Conservation (phyloP, 208 protist genomes). For the Trypanosoma grayi region DNA sequence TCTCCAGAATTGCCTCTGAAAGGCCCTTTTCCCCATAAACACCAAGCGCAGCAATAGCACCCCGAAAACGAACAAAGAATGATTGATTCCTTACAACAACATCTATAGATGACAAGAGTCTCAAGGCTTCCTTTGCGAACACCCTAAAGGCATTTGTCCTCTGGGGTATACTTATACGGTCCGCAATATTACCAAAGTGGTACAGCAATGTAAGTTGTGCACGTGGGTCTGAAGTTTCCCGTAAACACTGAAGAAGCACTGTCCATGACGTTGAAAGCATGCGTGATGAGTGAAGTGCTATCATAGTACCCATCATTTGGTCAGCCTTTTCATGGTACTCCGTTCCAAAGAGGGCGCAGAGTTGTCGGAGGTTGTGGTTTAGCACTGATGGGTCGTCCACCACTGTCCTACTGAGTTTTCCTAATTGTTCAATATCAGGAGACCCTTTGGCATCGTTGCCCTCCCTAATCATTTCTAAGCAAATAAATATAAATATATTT, state of each 20-base stretch:
- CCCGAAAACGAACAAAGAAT: constrained; percentile 32
- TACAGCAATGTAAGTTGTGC: constrained; percentile 41
- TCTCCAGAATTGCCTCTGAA: constrained; percentile 4
- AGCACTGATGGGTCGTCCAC: constrained; percentile 16
- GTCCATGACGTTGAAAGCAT: constrained; percentile 46
- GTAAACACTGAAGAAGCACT: constrained; percentile 45
- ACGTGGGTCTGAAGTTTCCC: constrained; percentile 19
- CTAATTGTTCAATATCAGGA: too few species aligned
- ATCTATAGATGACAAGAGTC: constrained; percentile 20
- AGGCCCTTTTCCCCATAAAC: constrained; percentile 13
- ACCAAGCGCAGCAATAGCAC: constrained; percentile 24
- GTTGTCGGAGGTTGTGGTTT: constrained; percentile 13
- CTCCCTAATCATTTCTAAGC: too few species aligned
- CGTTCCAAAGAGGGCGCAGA: constrained; percentile 11
- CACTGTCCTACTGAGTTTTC: too few species aligned
- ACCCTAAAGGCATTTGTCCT: constrained; percentile 40
- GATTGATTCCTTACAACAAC: constrained; percentile 29
- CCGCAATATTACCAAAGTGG: constrained; percentile 44
- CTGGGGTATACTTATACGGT: constrained; percentile 31
- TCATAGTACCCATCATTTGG: constrained; percentile 17
- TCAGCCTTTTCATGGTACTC: constrained; percentile 13
- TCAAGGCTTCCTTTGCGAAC: constrained; percentile 36
- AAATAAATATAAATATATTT: too few species aligned
- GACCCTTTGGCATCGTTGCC: too few species aligned
- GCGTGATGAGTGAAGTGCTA: constrained; percentile 18